phyloP scores from a whole-genome alignment of 441 rosid species.

The Erodium moschatum region DNA sequence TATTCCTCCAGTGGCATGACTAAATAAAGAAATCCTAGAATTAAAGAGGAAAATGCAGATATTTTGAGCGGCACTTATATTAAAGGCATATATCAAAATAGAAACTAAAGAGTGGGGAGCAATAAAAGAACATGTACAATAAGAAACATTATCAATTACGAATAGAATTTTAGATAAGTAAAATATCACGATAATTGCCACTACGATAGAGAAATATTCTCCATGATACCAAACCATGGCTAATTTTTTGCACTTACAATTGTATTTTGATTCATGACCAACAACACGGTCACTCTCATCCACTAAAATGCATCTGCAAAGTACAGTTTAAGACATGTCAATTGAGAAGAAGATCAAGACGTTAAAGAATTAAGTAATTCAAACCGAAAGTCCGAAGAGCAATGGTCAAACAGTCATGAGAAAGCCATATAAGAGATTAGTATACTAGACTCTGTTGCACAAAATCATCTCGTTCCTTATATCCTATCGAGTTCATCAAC shows the following conservation, averaged over 20 bases:
- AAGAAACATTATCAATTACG: background rate
- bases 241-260: conserved; percentile 41
- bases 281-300: conserved; percentile 72
- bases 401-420: background rate
- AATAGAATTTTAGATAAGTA: background rate
- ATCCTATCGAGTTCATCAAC: background rate
- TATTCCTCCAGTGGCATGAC: background rate
- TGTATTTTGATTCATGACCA: conserved; percentile 83
- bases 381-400: background rate
- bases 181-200: background rate
- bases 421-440: background rate
- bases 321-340: conserved; percentile 1
- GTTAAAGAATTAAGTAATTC: background rate
- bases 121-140: background rate
- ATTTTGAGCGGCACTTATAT: background rate
- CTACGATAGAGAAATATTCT: background rate
- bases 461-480: background rate
- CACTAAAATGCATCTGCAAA: conserved; percentile 84
- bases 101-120: background rate
- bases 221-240: background rate
- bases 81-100: background rate
- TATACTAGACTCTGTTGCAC: background rate
- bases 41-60: background rate
- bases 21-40: background rate
- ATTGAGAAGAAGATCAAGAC: background rate